Conservation (phyloP, 148 eudicot genomes). For the Camellia sinensis region DNA sequence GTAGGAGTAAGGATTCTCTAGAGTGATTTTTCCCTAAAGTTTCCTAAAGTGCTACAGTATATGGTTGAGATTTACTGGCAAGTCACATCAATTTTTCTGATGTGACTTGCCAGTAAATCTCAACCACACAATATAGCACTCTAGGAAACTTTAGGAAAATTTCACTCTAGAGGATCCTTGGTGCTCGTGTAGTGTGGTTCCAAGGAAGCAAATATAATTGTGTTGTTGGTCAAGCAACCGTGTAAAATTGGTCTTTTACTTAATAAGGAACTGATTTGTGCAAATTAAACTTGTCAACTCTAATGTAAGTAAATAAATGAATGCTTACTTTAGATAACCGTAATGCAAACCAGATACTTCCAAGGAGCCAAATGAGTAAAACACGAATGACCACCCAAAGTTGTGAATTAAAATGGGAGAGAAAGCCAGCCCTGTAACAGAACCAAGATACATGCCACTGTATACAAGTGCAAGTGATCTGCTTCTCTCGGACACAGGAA, state of each 20-base stretch:
- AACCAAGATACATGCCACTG: conserved; percentile 99
- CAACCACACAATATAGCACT: no score
- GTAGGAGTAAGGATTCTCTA: no score
- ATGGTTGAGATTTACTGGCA: no score
- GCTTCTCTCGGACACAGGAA: conserved; percentile 97
- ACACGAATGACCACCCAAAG: conserved; percentile 92
- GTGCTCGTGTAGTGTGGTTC: background rate
- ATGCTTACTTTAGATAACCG: conserved; percentile 76
- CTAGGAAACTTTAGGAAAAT: no score
- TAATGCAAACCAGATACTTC: conserved; percentile 86
- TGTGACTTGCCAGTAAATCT: no score
- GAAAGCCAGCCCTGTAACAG: conserved; percentile 87
- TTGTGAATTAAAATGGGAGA: conserved; percentile 87
- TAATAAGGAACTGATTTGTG: background rate
- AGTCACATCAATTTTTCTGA: no score
- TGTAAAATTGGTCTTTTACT: background rate
- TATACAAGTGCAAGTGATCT: conserved; percentile 93
- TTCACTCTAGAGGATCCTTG: no score
- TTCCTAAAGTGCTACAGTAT: no score
- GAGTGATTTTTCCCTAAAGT: no score
- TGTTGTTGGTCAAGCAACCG: background rate
- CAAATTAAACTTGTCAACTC: background rate
- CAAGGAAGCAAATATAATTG: background rate
- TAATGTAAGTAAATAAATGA: conserved; percentile 4
- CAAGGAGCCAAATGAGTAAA: conserved; percentile 95